Conservation (phyloP, 2,329 filamentous ascomycete species). For the Grosmannia huntii region DNA sequence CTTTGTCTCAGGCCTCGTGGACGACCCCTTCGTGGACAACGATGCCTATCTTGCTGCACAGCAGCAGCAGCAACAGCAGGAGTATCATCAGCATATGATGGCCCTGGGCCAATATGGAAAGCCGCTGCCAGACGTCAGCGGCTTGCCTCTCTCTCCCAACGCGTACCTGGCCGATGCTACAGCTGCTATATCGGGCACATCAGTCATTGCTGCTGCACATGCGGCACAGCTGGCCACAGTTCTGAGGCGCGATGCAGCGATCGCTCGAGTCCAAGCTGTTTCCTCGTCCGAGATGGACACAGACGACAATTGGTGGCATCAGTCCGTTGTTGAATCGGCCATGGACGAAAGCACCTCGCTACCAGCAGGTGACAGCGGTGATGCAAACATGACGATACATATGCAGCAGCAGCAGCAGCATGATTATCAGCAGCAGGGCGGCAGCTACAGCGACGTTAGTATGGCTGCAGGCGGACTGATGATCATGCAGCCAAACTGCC, state of each 20-base stretch:
- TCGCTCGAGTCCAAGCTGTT: not conserved
- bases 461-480: slow-evolving; percentile 28
- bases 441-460: slow-evolving; percentile 10
- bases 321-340: slow-evolving; percentile 7
- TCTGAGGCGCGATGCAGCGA: not conserved
- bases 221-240: not conserved
- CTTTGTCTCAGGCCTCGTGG: slow-evolving; percentile 13
- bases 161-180: slow-evolving; percentile 7
- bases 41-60: not conserved
- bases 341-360: not conserved
- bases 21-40: slow-evolving; percentile 18
- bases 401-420: slow-evolving; percentile 1
- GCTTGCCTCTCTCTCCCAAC: slow-evolving; percentile 1
- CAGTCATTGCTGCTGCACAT: slow-evolving; percentile 7
- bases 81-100: not conserved
- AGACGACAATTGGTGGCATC: slow-evolving; percentile 11
- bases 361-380: not conserved
- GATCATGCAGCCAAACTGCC: slow-evolving; percentile 36
- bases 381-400: not conserved
- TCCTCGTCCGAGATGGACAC: slow-evolving; percentile 6
- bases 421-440: not conserved
- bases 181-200: slow-evolving; percentile 6
- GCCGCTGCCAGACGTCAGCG: not conserved
- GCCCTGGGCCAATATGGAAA: not conserved
- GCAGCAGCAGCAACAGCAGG: not conserved